Conservation (phyloP, 2,329 filamentous ascomycete genomes). For the Epichloe sibirici region DNA sequence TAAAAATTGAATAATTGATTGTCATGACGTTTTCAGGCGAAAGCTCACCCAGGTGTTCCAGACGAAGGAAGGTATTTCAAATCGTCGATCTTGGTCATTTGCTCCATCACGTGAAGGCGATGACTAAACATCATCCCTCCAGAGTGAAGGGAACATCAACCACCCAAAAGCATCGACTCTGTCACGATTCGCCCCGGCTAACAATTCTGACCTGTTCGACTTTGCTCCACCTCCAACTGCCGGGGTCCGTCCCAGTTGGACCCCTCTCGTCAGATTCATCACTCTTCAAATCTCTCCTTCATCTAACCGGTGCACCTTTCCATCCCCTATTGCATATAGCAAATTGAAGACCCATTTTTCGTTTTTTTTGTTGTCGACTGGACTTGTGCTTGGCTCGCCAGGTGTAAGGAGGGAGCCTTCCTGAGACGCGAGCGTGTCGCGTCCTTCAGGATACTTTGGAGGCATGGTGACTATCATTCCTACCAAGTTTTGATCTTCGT, state of each 20-base stretch:
- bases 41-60: too few species aligned
- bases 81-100: neutral
- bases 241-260: constrained; percentile 9
- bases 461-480: constrained; percentile 2
- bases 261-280: constrained; percentile 6
- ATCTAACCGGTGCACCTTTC: neutral
- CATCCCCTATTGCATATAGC: neutral
- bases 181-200: neutral
- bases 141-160: neutral
- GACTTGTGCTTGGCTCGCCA: neutral
- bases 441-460: neutral
- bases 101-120: constrained; percentile 1
- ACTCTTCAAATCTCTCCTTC: neutral
- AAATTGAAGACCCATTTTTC: neutral
- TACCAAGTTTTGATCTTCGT: neutral
- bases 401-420: neutral
- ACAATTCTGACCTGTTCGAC: neutral
- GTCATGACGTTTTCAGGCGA: too few species aligned
- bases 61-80: too few species aligned
- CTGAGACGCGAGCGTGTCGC: neutral
- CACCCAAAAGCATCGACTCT: neutral
- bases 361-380: neutral
- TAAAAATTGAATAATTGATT: too few species aligned
- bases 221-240: constrained; percentile 6
- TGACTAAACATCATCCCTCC: neutral